Evolutionary conservation across 495 filamentous ascomycete species (phyloP), one percentile per base, ranked within the genome.

Genomic region (Penicillium ochrochloron): DNA sequence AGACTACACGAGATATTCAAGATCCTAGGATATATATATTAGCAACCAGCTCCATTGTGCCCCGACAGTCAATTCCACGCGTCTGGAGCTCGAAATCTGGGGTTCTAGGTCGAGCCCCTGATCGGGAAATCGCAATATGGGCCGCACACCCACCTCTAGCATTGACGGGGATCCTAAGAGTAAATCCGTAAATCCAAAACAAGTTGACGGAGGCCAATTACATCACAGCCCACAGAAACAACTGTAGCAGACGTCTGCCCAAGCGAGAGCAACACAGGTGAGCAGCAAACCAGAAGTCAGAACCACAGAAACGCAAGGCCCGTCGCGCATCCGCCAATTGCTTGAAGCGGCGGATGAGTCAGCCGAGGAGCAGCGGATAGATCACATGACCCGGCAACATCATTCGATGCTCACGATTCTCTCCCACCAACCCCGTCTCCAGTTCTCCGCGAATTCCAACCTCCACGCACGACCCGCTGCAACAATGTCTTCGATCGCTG

Each of bases 401-500:
- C 76, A 78, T 80, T 63, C 64, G 62, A 72, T 65, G 63, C 60
- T 70, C 67, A 66, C 59, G 67, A 67, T 75, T 75, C 76, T 73
- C 72, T 68, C 73, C 63, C 70, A 67, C 69, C 70, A 71, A 56
- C 68, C 53, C 58, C 64, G 65, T 65, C 44, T 52, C 61, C 44
- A 61, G 59, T 46, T 62, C 68, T 68, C 61, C 53, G 61, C 60
- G 50, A 62, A 63, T 61, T 57, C 62, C 57, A 56, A 56, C 58
- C 62, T 61, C 57, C 63, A 66, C 63, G 55, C 61, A 64, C 66
- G 64, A 70, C 60, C 53, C 53, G 66, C 64, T 73, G 77, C 57
- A 63, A 86, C 59, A n/a, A 74, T 86, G 85, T 85, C 83, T 65
- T 80, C 80, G 60, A 82, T 82, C 70, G 76, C 78, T 74, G 78